Base-by-base conservation (phyloP, 768 basidiomycete species). In the Russula sp. region DNA sequence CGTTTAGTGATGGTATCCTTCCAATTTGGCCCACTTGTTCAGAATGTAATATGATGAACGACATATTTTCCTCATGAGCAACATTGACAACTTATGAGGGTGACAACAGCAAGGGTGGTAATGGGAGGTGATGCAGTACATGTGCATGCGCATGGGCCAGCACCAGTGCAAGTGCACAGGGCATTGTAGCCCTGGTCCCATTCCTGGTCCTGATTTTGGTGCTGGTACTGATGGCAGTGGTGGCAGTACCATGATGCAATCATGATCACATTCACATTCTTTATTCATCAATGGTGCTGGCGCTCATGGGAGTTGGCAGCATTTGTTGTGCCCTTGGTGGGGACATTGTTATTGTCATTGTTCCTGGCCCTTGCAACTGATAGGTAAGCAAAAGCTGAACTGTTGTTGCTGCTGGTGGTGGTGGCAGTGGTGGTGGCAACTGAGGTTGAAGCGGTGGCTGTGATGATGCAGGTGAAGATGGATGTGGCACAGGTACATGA, bases 211-310 rank as follows among this genome's bases (percentile, higher is more conserved):
- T 25, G 47, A 43, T 22, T 46, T 3, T 8, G 51, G 34, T 7
- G 46, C 45, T 13, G 55, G 18, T 46, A 9, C n/a, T 22, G 45
- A 22, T 10, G 18, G 34, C 7, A 49, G 9, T 5, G 55, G 55
- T 0, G 53, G 55, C 0, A 39, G 60, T 6, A 54, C 35, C 7
- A 63, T 50, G 10, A 57, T 46, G 32, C 60, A 61, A 20, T 51
- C 61, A 3, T 54, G 63, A 4, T 55, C 63, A 11, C 62, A 59
- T 13, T 64, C 63, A 9, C 62, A 50, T 4, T 54, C 62, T 0
- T 56, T 61, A 20, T 62, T 61, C 60, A 58, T 56, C 41, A 64
- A 64, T n/a, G 45, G 52, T 39, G 46, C 59, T 51, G 6, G 59
- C 55, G 39, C 59, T 60, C 25, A 47, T 38, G 22, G 59, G 59